Base-by-base conservation (phyloP, 805 yeast genomes). In the Starmerella vaccinii region DNA sequence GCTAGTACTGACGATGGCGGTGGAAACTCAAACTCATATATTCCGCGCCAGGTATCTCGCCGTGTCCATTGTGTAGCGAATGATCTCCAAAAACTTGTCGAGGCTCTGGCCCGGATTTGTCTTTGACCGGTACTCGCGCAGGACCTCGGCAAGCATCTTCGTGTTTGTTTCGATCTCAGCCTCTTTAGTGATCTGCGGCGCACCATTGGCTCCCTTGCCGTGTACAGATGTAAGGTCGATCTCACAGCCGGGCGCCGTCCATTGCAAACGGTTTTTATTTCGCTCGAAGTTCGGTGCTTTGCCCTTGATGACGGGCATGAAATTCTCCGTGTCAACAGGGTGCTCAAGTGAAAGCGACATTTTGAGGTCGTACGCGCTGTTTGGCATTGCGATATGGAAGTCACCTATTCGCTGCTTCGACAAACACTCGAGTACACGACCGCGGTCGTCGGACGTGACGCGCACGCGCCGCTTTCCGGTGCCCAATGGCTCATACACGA, bases 361-460 rank as follows among this genome's bases (percentile, higher is more conserved):
- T 58, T 95, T 75, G 58, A 82, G 71, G 66, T 88, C 97, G 62
- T 80, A 81, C 65, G 80, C 72, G 29, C 84, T 77, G 56, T 84
- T 81, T 4, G 96, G 96, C 49, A 82, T 75, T 60, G 77, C 80
- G 19, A 88, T 71, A 59, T 77, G 74, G 50, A 89, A 65, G 62
- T 83, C 87, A 2, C 86, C 76, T n/a, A 87, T 68, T 49, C 90
- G 73, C 57, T 77, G 76, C 62, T 88, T 88, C 53, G 79, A 80
- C 47, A 88, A 83, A 39, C 81, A 81, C 29, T 78, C 80, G 46
- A 80, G 78, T 16, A 60, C 47, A 5, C 57, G 52, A 37, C 60
- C 63, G 7, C 51, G 47, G 32, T 62, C 65, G 49, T 60, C 63
- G 21, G 47, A 54, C 7, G 66, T 53, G 19, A 65, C 61, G 18